phyloP scores from a whole-genome alignment of 495 filamentous ascomycete species.

The Endocarpon pusillum region DNA sequence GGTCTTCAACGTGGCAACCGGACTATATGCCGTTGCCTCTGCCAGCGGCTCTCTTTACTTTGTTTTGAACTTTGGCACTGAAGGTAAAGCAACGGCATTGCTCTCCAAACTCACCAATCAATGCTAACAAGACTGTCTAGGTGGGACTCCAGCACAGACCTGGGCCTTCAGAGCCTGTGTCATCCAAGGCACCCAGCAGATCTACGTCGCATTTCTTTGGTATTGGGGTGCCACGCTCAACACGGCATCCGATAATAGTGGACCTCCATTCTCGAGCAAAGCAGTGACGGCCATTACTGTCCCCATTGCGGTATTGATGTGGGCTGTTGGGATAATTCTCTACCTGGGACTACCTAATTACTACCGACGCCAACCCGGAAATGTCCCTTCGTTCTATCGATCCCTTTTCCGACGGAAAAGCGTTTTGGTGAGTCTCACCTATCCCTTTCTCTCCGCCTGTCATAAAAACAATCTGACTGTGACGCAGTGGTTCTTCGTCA shows the following conservation, averaged over 20 bases:
- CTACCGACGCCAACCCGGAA: conserved; percentile 27
- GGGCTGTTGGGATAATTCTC: conserved; percentile 30
- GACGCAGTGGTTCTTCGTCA: conserved; percentile 26
- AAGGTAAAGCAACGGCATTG: conserved; percentile 14
- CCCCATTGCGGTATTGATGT: conserved; percentile 33
- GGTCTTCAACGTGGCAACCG: conserved; percentile 35
- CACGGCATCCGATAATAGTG: conserved; percentile 12
- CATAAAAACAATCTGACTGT: conserved; percentile 3
- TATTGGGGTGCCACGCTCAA: conserved; percentile 37
- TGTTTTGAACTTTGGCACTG: conserved; percentile 42
- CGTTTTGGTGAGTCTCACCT: conserved; percentile 21
- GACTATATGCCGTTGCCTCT: conserved; percentile 35
- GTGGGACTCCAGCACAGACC: conserved; percentile 38
- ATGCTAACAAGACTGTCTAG: conserved; percentile 8
- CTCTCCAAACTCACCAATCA: no score
- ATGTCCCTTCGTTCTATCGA: conserved; percentile 30
- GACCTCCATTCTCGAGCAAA: conserved; percentile 11
- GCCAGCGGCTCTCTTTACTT: conserved; percentile 36
- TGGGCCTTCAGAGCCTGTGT: conserved; percentile 49
- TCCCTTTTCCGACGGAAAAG: conserved; percentile 40
- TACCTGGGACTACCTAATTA: conserved; percentile 37
- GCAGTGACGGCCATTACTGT: conserved; percentile 28
- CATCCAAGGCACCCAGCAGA: conserved; percentile 45
- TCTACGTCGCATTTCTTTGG: conserved; percentile 48
- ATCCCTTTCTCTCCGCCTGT: conserved; percentile 1